Evolutionary conservation across 768 basidiomycete species (phyloP).

Genomic region (Trametes villosa): DNA sequence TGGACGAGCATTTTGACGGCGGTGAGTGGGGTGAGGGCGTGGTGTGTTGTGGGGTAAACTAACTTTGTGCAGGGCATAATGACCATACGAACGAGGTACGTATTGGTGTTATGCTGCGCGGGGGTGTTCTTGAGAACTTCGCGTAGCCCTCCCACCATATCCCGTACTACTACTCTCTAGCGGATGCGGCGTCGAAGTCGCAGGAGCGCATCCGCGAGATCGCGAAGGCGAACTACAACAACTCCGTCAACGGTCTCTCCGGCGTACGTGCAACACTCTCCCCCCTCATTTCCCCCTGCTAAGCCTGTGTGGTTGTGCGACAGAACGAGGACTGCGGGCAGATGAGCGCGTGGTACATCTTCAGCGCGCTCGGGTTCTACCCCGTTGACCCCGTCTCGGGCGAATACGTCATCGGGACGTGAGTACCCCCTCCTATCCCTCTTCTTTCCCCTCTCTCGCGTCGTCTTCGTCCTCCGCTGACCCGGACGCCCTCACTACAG

Average conservation of each 20-base stretch:
- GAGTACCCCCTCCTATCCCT: conserved; percentile 34
- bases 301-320: not conserved
- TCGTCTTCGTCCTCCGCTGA: not conserved
- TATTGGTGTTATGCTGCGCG: not conserved
- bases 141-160: conserved; percentile 82
- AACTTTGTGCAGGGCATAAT: conserved; percentile 60
- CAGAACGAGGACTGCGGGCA: conserved; percentile 91
- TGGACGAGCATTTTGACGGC: conserved; percentile 60
- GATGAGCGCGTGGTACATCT: conserved; percentile 90
- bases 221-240: conserved; percentile 65
- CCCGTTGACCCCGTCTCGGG: conserved; percentile 82
- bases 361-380: conserved; percentile 83
- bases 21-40: conserved; percentile 35
- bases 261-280: conserved; percentile 67
- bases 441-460: not conserved
- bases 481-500: too few species aligned
- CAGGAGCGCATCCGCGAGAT: conserved; percentile 75
- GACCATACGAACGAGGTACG: conserved; percentile 80
- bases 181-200: conserved; percentile 69
- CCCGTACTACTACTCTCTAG: conserved; percentile 78
- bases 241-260: conserved; percentile 68
- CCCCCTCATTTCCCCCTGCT: not conserved
- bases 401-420: conserved; percentile 79
- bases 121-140: not conserved
- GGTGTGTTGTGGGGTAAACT: not conserved